Evolutionary conservation across 2,329 filamentous ascomycete genomes (phyloP).

Genomic region (Claviceps capensis): DNA sequence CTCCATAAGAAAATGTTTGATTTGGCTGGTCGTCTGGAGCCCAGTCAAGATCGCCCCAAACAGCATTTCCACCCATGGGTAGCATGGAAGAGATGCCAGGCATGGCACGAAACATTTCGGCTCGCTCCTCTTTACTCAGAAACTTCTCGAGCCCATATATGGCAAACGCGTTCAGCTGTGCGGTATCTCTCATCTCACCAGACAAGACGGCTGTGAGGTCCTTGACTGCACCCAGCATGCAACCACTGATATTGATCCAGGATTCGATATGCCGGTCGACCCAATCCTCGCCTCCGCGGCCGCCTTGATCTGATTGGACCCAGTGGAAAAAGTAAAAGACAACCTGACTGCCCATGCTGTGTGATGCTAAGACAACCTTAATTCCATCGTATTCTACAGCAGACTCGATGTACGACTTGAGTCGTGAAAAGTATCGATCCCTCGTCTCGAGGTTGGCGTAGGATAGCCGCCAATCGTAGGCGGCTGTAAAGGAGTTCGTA

Average conservation of each 20-base stretch:
- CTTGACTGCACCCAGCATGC: conserved; percentile 92
- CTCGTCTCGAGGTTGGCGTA: conserved; percentile 81
- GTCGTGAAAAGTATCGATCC: conserved; percentile 84
- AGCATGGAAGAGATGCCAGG: conserved; percentile 94
- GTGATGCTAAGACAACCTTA: conserved; percentile 77
- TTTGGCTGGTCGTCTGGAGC: conserved; percentile 75
- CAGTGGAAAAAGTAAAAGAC: conserved; percentile 70
- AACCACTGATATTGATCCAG: conserved; percentile 97
- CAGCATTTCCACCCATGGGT: conserved; percentile 78
- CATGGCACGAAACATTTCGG: conserved; percentile 92
- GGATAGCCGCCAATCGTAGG: conserved; percentile 84
- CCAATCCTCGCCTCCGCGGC: conserved; percentile 73
- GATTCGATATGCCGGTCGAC: conserved; percentile 81
- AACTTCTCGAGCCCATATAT: conserved; percentile 97
- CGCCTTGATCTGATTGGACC: conserved; percentile 67
- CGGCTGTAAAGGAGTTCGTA: conserved; percentile 54
- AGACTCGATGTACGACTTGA: conserved; percentile 84
- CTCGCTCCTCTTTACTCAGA: conserved; percentile 75
- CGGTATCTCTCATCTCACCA: conserved; percentile 96
- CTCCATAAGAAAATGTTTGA: conserved; percentile 63
- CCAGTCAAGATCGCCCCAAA: conserved; percentile 85
- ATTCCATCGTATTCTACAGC: conserved; percentile 58
- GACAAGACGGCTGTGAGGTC: conserved; percentile 81
- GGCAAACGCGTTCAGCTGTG: conserved; percentile 88
- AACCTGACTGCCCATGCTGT: conserved; percentile 97